These are phyloP conservation scores for Penicillium fuscoglaucum DNA, from an alignment of 2,329 filamentous ascomycete species.

Conservation along the genomic window DNA sequence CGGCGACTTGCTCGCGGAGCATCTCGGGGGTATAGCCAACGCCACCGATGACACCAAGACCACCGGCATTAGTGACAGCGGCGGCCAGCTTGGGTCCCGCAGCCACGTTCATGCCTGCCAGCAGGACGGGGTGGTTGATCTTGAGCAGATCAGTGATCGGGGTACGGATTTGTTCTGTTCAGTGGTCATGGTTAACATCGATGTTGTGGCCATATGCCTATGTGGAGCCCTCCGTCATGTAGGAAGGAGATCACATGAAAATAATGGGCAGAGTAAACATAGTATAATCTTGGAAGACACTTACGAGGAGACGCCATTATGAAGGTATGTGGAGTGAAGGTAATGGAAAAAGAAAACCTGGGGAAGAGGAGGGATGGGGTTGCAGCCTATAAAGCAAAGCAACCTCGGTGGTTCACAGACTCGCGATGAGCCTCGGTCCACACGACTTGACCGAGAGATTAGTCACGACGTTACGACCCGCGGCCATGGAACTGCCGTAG, in stretches of 20 bases:
- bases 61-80: constrained; percentile 94
- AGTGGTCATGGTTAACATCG: constrained; percentile 22
- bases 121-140: constrained; percentile 94
- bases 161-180: constrained; percentile 80
- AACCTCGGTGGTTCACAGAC: constrained; percentile 19
- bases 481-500: background rate
- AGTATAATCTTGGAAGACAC: constrained; percentile 35
- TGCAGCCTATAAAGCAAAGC: constrained; percentile 19
- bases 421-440: constrained; percentile 22
- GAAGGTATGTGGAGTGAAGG: constrained; percentile 9
- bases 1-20: constrained; percentile 90
- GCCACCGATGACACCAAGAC: constrained; percentile 93
- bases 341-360: constrained; percentile 17
- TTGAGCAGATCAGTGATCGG: constrained; percentile 92
- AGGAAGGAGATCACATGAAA: constrained; percentile 17
- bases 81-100: constrained; percentile 94
- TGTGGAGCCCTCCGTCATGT: constrained; percentile 9
- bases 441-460: constrained; percentile 4
- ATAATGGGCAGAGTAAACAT: constrained; percentile 14
- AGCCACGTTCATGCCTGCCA: constrained; percentile 99
- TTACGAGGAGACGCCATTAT: constrained; percentile 78
- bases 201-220: background rate
- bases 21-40: constrained; percentile 92
- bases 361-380: constrained; percentile 16
- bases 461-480: constrained; percentile 1